Conservation (phyloP, 306 rosid genomes). For the Pterocarpus santalinus region DNA sequence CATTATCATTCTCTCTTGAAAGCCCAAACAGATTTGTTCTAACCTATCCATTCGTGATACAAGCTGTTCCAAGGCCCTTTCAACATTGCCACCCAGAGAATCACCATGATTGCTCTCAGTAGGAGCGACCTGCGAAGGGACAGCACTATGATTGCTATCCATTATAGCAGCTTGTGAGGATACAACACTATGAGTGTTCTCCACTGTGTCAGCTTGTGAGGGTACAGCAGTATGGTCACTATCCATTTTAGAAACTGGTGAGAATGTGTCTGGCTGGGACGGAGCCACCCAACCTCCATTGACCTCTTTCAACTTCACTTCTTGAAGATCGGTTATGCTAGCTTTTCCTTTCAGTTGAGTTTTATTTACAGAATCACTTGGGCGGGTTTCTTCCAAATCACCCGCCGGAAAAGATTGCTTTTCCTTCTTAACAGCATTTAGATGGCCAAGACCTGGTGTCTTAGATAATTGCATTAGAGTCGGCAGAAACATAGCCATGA, state of each 20-base stretch:
- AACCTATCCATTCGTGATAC: conserved; percentile 76
- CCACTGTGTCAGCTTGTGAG: conserved; percentile 44
- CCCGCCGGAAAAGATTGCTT: conserved; percentile 41
- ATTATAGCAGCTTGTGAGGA: neutral
- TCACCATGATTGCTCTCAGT: conserved; percentile 48
- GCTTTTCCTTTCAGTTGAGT: conserved; percentile 51
- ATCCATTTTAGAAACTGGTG: conserved; percentile 55
- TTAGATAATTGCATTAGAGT: conserved; percentile 79
- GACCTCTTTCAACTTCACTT: conserved; percentile 53
- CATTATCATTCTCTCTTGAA: conserved; percentile 84
- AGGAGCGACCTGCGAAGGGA: conserved; percentile 46
- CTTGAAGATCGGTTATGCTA: conserved; percentile 44
- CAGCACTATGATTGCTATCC: conserved; percentile 23
- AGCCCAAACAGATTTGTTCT: conserved; percentile 73
- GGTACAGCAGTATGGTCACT: conserved; percentile 40
- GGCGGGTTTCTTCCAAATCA: conserved; percentile 46
- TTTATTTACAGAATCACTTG: conserved; percentile 52
- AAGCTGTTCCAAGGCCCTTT: conserved; percentile 65
- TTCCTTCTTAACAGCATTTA: conserved; percentile 56
- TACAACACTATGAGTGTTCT: conserved; percentile 37
- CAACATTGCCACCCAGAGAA: conserved; percentile 50
- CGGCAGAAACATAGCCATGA: conserved; percentile 87
- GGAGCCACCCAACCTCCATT: conserved; percentile 49
- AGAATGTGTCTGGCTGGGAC: conserved; percentile 45
- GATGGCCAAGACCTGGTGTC: conserved; percentile 54